Conservation (phyloP, 768 basidiomycete genomes). For the Vararia minispora region DNA sequence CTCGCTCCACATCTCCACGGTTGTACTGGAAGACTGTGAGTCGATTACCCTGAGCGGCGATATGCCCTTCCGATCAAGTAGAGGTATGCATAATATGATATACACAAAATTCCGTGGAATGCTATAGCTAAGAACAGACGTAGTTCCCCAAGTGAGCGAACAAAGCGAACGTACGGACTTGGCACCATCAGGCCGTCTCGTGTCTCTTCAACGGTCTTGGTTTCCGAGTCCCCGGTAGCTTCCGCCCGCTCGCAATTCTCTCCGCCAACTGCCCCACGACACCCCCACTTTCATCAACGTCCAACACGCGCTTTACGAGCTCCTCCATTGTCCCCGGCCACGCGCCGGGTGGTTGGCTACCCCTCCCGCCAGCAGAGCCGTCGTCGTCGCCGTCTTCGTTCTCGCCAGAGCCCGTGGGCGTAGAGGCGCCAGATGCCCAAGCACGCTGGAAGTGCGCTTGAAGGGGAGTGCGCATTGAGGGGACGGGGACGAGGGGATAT, state of each 20-base stretch:
- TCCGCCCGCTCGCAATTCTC: constrained; percentile 42
- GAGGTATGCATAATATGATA: too few relatives aligned
- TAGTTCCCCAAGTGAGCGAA: too few relatives aligned
- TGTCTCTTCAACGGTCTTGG: constrained; percentile 51
- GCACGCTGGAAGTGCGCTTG: constrained; percentile 7
- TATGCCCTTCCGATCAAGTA: too few relatives aligned
- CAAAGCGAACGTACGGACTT: too few relatives aligned
- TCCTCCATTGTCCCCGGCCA: constrained; percentile 42
- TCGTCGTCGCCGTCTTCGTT: constrained; percentile 6
- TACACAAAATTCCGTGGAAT: too few relatives aligned
- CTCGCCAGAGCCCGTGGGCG: constrained; percentile 9
- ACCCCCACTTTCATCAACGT: constrained; percentile 40
- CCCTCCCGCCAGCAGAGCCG: constrained; percentile 22
- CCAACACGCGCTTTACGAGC: constrained; percentile 49
- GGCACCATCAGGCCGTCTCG: constrained; percentile 42
- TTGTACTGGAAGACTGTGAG: too few relatives aligned
- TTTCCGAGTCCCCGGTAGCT: constrained; percentile 29
- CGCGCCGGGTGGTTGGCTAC: constrained; percentile 30
- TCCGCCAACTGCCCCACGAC: constrained; percentile 55
- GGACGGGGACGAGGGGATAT: constrained; percentile 42
- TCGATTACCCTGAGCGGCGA: too few relatives aligned
- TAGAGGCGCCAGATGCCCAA: constrained; percentile 10
- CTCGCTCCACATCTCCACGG: too few relatives aligned
- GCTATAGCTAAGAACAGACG: too few relatives aligned
- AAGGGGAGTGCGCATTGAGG: constrained; percentile 42